These are phyloP conservation scores for Psilocybe subaeruginosa DNA, from an alignment of 768 basidiomycete genomes.

Conservation along the genomic window DNA sequence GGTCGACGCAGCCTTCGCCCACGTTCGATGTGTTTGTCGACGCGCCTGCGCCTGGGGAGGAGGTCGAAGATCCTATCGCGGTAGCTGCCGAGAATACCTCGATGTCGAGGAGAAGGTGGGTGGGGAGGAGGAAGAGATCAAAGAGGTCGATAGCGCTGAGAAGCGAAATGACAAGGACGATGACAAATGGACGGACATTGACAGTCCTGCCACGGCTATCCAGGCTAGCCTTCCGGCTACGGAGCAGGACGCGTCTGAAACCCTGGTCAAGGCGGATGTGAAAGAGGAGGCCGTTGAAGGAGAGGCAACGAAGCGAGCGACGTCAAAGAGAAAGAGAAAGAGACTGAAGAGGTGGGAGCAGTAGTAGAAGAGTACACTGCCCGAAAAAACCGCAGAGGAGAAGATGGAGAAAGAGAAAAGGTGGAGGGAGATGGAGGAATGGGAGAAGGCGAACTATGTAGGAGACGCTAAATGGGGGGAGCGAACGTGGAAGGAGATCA, in stretches of 20 bases:
- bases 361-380: slow-evolving; percentile 1
- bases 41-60: slow-evolving; percentile 11
- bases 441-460: slow-evolving; percentile 46
- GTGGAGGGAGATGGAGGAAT: slow-evolving; percentile 16
- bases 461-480: slow-evolving; percentile 84
- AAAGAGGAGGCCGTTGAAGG: background rate
- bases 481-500: slow-evolving; percentile 80
- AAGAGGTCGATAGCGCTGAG: slow-evolving; percentile 17
- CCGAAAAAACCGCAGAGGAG: background rate
- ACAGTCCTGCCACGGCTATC: background rate
- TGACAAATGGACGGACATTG: background rate
- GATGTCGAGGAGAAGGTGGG: background rate
- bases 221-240: background rate
- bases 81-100: background rate
- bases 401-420: slow-evolving; percentile 11
- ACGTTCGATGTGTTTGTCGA: slow-evolving; percentile 21
- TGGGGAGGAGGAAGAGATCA: slow-evolving; percentile 1
- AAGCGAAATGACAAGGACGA: background rate
- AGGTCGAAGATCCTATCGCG: background rate
- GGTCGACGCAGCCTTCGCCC: slow-evolving; percentile 9
- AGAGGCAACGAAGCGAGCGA: background rate
- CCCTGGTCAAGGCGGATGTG: background rate
- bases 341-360: background rate
- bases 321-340: background rate
- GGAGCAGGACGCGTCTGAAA: slow-evolving; percentile 3